Evolutionary conservation across 768 basidiomycete genomes (phyloP), one percentile per base, ranked within the genome.

Genomic region (Rhodotorula babjevae): DNA sequence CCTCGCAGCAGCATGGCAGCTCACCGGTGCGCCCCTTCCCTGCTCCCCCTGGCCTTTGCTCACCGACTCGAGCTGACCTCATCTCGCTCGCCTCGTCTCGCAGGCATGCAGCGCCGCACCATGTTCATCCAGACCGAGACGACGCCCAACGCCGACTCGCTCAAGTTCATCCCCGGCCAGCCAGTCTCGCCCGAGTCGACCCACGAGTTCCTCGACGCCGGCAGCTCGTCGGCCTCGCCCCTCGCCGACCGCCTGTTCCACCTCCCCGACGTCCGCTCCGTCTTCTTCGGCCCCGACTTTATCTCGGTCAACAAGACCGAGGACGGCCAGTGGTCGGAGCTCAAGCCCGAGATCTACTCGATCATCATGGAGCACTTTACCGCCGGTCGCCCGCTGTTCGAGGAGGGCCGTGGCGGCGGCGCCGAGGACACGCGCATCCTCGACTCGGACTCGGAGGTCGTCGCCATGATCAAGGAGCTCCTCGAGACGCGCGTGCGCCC

Each of bases 121-220:
- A 76, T 97, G 94, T 98, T 98, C 84, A 96, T 98, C 68, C 96
- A 99, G 82, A 98, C 95, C 10, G 94, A 97, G 82, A 87, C 88
- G 18, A 99, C 96, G 0, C 96, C 96, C 0, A 99, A 99, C 80
- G 91, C 92, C 46, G 93, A 97, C 80, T 95, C 94, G 1, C 86
- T 99, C 63, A 98, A 99, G 81, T 99, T 99, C 82, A 93, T 99
- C 69, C 96, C 95, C 1, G 96, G 96, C 0, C 85, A 88, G 33
- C 81, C 87, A 42, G 93, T 99, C 42, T 93, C 96, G 88, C 87
- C 86, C 53, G 86, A 87, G 36, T 93, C 92, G 57, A 82, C 83
- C 4, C 92, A 93, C 14, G 96, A 99, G 81, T 97, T 99, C 81
- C 87, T 96, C 61, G 92, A 95, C 80, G 89, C 90, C 7, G 88